These are phyloP conservation scores for Pleurotus sapidus DNA, from an alignment of 768 basidiomycete genomes.

Conservation along the genomic window DNA sequence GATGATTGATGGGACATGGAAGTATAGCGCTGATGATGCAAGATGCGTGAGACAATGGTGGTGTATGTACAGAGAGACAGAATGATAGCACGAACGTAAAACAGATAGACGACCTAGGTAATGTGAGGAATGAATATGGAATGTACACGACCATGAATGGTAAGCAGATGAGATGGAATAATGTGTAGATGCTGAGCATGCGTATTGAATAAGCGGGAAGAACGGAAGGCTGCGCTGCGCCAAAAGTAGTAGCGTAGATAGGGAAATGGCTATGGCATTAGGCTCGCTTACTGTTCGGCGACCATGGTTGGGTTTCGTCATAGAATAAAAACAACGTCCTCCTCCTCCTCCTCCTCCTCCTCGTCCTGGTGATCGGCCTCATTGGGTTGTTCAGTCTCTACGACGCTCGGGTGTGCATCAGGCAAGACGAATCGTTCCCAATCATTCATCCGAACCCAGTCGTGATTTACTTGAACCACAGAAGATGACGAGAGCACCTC, in stretches of 20 bases:
- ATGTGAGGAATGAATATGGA: not conserved
- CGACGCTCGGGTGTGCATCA: conserved; percentile 49
- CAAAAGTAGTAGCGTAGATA: no score
- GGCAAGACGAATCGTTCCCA: conserved; percentile 69
- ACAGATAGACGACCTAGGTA: not conserved
- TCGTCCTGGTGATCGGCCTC: conserved; percentile 28
- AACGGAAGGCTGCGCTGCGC: no score
- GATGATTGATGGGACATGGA: not conserved
- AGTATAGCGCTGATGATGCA: not conserved
- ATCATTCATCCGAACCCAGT: conserved; percentile 66
- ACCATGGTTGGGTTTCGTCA: conserved; percentile 35
- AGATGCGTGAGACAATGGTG: not conserved
- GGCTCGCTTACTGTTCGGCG: conserved; percentile 22
- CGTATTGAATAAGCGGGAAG: no score
- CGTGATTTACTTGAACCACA: conserved; percentile 65
- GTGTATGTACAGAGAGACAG: conserved; percentile 2
- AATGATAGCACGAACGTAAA: conserved; percentile 3
- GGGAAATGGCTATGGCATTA: conserved; percentile 1
- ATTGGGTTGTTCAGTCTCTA: conserved; percentile 26
- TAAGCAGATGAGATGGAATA: conserved; percentile 5
- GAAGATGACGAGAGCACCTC: conserved; percentile 69
- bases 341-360: conserved; percentile 66
- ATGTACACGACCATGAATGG: not conserved
- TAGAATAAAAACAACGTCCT: conserved; percentile 76
- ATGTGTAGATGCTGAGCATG: not conserved